Base-by-base conservation (phyloP, 139 green algal species). In the Tetradesmus lagerheimii region DNA sequence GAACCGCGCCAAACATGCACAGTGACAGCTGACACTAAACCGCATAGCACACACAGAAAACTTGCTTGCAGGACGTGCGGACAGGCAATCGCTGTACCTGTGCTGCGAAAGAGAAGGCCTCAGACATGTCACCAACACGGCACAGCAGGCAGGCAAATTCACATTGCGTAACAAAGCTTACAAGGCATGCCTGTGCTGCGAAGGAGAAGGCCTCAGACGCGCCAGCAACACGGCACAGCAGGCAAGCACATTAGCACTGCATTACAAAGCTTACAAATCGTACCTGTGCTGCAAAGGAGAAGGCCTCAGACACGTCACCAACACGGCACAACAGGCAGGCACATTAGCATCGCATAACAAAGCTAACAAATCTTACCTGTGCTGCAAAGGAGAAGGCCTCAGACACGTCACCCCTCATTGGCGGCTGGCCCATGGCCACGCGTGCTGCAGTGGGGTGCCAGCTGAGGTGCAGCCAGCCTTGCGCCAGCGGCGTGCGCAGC, bases 391-490 rank as follows among this genome's bases (percentile, higher is more conserved):
- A 91, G 67, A 89, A 94, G 9, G 83, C 90, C 41, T 94, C 90
- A 18, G 92, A 50, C 14, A 91, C 80, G 62, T 84, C 84, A 2
- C 93, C 94, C 14, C 94, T 79, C 20, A 34, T 25, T 20, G 94
- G 94, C 18, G 90, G 57, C 62, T 84, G 66, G 18, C 91, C 91
- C 14, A 93, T 80, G 45, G 87, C 91, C 62, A 96, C 47, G 15
- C 93, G 83, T 27, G 90, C 95, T 31, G 90, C 93, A 14, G 79
- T 71, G 16, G 95, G 93, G 89, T 98, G 94, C 96, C 96, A 98
- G 64, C 87, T 94, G 5, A 98, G 84, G 57, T 96, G 93, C 90
- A 98, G 90, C 96, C 96, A 98, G 74, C 88, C 92, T 37, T 86
- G 77, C 4, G 41, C 41, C 6, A 91, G 23, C 0, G 93, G 50